These are phyloP conservation scores for Gnaphalium uliginosum DNA, from an alignment of 129 eudicot species.

Conservation along the genomic window DNA sequence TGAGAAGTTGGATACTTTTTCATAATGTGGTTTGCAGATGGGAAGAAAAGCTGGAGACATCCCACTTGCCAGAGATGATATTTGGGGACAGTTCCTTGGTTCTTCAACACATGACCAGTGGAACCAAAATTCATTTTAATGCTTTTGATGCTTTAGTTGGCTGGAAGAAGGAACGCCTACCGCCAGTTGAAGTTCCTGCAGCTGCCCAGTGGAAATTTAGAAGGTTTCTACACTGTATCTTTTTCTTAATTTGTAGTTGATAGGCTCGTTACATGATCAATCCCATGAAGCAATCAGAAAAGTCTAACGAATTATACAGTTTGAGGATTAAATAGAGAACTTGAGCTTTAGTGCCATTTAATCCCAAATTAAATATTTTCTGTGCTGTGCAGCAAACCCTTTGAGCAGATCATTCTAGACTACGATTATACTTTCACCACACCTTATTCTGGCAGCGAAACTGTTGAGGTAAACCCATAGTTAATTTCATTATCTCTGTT, in stretches of 20 bases:
- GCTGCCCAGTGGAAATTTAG: slow-evolving; percentile 93
- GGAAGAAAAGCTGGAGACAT: slow-evolving; percentile 92
- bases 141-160: slow-evolving; percentile 89
- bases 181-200: slow-evolving; percentile 99
- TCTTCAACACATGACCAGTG: slow-evolving; percentile 73
- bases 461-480: slow-evolving; percentile 46
- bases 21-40: slow-evolving; percentile 57
- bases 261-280: neutral
- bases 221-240: slow-evolving; percentile 53
- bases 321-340: slow-evolving; percentile 10
- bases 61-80: slow-evolving; percentile 94
- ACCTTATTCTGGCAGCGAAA: slow-evolving; percentile 90
- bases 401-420: slow-evolving; percentile 83
- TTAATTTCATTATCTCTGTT: slow-evolving; percentile 24
- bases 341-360: slow-evolving; percentile 11
- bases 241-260: slow-evolving; percentile 7
- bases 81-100: slow-evolving; percentile 85
- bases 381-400: slow-evolving; percentile 66
- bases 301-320: neutral
- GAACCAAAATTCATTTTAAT: slow-evolving; percentile 63
- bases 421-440: slow-evolving; percentile 98
- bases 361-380: slow-evolving; percentile 15
- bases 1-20: neutral
- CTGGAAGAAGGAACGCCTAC: slow-evolving; percentile 87
- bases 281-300: slow-evolving; percentile 15